Evolutionary conservation across 495 filamentous ascomycete genomes (phyloP).

Genomic region (Tuber borchii): DNA sequence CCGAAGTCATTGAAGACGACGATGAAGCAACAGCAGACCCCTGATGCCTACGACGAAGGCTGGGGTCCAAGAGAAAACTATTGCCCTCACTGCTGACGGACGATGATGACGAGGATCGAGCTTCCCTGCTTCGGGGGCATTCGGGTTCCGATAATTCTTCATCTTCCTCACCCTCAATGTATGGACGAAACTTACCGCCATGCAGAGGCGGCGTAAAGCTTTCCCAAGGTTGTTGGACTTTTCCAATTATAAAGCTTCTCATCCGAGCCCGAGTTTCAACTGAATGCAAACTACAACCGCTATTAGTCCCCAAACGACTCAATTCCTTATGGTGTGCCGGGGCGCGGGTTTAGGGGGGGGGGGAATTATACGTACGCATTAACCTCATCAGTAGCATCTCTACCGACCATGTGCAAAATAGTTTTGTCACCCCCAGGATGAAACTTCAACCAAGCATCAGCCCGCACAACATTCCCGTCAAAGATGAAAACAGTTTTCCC

Average conservation of each 20-base stretch:
- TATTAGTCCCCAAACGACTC: constrained; percentile 10
- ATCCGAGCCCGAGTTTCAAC: constrained; percentile 67
- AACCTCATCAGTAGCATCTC: constrained; percentile 94
- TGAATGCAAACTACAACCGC: constrained; percentile 66
- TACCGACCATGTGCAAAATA: constrained; percentile 89
- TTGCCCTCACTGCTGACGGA: constrained; percentile 43
- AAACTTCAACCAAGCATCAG: constrained; percentile 78
- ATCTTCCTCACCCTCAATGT: constrained; percentile 43
- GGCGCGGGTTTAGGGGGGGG: neutral
- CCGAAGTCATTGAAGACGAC: constrained; percentile 47
- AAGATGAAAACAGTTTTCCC: constrained; percentile 76
- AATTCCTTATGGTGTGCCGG: neutral
- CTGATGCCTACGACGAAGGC: constrained; percentile 35
- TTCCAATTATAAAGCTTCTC: constrained; percentile 75
- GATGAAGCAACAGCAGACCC: constrained; percentile 39
- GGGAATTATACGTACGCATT: constrained; percentile 60
- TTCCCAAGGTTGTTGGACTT: constrained; percentile 71
- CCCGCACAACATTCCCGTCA: constrained; percentile 72
- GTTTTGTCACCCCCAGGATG: constrained; percentile 91
- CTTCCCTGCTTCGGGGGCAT: constrained; percentile 20
- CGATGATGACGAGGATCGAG: constrained; percentile 37
- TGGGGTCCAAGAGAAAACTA: constrained; percentile 38
- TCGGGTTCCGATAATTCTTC: constrained; percentile 42
- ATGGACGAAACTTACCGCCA: constrained; percentile 71
- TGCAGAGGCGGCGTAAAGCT: constrained; percentile 93